Evolutionary conservation across 164 flowering plant genomes (phyloP).

Genomic region (Malania oleifera): DNA sequence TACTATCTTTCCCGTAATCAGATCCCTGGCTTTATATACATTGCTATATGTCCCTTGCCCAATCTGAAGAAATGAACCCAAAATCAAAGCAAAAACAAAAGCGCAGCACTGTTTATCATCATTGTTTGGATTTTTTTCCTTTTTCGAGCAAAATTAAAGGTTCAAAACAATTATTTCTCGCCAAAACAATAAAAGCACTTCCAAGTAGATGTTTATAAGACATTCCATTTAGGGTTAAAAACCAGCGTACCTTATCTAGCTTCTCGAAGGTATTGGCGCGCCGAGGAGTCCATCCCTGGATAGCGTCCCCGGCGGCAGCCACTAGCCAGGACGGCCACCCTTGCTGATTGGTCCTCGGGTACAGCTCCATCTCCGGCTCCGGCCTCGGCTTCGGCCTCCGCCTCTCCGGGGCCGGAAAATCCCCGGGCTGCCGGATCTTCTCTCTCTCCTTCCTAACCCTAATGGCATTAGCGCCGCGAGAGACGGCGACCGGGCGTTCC

Average conservation of each 20-base stretch:
- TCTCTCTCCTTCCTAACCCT: constrained; percentile 21
- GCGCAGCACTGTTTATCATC: too few relatives aligned
- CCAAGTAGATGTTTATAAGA: neutral
- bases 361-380: constrained; percentile 10
- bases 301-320: constrained; percentile 72
- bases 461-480: constrained; percentile 7
- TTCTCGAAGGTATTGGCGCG: constrained; percentile 78
- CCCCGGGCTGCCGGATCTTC: constrained; percentile 14
- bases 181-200: neutral
- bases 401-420: constrained; percentile 19
- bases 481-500: constrained; percentile 6
- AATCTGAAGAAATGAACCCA: constrained; percentile 46
- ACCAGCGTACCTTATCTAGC: constrained; percentile 59
- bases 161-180: neutral
- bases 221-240: constrained; percentile 1
- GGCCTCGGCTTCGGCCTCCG: constrained; percentile 18
- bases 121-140: too few relatives aligned
- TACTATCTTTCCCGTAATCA: constrained; percentile 75
- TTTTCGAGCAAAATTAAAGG: too few relatives aligned
- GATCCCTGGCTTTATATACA: constrained; percentile 88
- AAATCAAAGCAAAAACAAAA: neutral
- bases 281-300: constrained; percentile 71
- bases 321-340: constrained; percentile 85
- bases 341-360: constrained; percentile 13
- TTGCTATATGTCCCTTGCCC: constrained; percentile 98